Evolutionary conservation across 2,329 filamentous ascomycete species (phyloP), one percentile per base, ranked within the genome.

Genomic region (Exserohilum rostratum): DNA sequence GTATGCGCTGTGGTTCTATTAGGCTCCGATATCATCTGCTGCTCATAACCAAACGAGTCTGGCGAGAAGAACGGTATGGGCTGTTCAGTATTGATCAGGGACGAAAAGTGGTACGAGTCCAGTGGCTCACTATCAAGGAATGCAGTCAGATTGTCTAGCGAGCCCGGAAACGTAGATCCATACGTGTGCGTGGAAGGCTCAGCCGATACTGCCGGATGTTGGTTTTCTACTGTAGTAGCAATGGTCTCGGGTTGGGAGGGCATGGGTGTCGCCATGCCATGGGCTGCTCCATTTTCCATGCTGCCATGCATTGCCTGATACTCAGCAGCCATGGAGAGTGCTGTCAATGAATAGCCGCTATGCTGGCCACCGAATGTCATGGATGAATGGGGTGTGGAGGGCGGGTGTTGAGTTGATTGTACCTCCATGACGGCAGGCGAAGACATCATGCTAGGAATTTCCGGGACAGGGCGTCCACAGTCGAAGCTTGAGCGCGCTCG

Each of bases 1-100:
- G 50, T 33, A 2, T 53, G 49, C 3, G 43, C 37, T 18, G 27
- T 35, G 17, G 43, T 22, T 18, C 55, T 58, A 0, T 54, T 58
- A 6, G 53, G 33, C 7, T 60, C 58, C 5, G 64, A 51, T 15
- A 65, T 30, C 11, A 67, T 34, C 13, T 76, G 73, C 15, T 66
- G 59, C 17, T 62, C 52, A 43, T 75, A 73, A 4, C 52, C 62
- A 44, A 75, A 64, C 7, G 73, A 75, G 30, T 77, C 75, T 7
- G 75, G 74, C 5, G 75, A 77, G 54, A 76, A 77, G 64, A 77
- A 76, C 1, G 75, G 76, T 55, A 77, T 76, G 3, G 75, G 75
- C 43, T 78, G 76, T 53, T 78, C 75, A 5, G 75, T 66, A 35
- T 69, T 76, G 53, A 77, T 73, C 48, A 76, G 49, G 6, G 73